phyloP scores from a whole-genome alignment of 306 rosid genomes.

The Potentilla sterilis region DNA sequence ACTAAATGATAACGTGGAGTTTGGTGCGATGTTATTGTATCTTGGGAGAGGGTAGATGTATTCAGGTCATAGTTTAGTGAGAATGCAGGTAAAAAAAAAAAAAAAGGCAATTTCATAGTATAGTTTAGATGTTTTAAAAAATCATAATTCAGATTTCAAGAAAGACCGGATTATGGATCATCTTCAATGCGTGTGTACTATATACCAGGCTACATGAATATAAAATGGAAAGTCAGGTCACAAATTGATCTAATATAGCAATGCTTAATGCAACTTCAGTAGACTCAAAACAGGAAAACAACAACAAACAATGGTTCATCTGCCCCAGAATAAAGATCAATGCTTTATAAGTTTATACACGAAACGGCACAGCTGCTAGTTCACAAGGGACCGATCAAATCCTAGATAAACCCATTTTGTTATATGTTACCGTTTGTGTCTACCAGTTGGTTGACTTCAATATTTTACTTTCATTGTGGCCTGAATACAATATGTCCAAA shows the following conservation, averaged over 20 bases:
- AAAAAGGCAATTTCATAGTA: not conserved
- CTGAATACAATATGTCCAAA: no score
- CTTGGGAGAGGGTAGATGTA: not conserved
- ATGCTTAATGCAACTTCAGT: not conserved
- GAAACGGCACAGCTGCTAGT: not conserved
- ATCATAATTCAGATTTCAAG: not conserved
- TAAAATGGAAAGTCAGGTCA: not conserved
- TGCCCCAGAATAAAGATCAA: not conserved
- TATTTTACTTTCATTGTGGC: no score
- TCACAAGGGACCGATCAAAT: not conserved
- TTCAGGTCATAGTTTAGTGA: not conserved
- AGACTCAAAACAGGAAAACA: not conserved
- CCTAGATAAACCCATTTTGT: not conserved
- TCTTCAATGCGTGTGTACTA: not conserved
- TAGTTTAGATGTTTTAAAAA: not conserved
- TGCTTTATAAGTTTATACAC: not conserved
- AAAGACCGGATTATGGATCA: not conserved
- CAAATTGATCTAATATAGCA: not conserved
- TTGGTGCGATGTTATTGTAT: not conserved
- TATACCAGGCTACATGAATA: not conserved
- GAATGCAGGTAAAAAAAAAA: not conserved
- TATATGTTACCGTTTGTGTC: no score
- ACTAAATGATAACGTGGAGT: not conserved
- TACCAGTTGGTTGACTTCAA: no score
- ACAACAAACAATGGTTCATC: not conserved